Base-by-base conservation (phyloP, 257 asterid species). In the Scutellaria barbata region DNA sequence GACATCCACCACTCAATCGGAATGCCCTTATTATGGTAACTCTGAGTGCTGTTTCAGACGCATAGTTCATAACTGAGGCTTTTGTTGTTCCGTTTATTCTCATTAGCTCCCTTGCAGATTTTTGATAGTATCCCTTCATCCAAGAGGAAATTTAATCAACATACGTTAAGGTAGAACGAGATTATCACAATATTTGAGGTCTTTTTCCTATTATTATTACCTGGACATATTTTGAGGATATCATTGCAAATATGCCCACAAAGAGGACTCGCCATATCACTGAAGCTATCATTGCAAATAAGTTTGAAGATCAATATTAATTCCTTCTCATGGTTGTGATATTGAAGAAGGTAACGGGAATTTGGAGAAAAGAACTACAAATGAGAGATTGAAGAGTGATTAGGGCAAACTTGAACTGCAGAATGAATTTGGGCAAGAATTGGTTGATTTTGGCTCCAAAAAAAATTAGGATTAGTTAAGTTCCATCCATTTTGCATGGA, bases 1-100 rank as follows among this genome's bases (percentile, higher is more conserved):
- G 22, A 39, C 77, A 17, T 88, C 89, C 0, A 64, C 85, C 69
- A 52, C 79, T 22, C n/a, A n/a, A n/a, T n/a, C 73, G 66, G 69
- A 90, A 90, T 33, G 96, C 90, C 82, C 96, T 64, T 73, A 90
- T 79, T 6, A 90, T 87, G 63, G 86, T 81, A 47, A 85, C 92
- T 41, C 97, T 92, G 8, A 85, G 89, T 20, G 96, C 82, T 18
- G 97, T 88, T 82, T 90, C 96, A 0, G 97, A 79, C 33, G 94
- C 90, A 62, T 87, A 84, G 47, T 83, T 90, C 96, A 87, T 87
- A 13, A 90, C 77, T 0, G 96, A 90, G 16, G 97, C 96, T 73
- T 90, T 90, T n/a, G 97, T 88, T 0, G 88, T 88, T 61, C 97
- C 97, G 50, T 84, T 90, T 74, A 88, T 88, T 64, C 97, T 87